These are phyloP conservation scores for Dioscorea dumetorum DNA, from an alignment of 106 monocot species.

Conservation along the genomic window DNA sequence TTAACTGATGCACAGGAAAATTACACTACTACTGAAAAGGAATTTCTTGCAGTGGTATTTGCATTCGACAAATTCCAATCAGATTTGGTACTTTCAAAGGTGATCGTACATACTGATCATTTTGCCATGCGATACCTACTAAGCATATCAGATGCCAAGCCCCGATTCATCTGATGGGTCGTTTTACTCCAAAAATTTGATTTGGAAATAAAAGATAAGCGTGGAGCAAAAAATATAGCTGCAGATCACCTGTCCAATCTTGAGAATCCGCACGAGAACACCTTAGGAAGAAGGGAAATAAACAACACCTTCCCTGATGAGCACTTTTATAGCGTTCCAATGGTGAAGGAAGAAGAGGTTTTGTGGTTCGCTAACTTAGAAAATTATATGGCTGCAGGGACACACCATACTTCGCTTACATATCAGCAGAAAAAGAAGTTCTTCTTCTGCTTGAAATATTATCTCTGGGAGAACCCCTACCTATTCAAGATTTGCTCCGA, in stretches of 20 bases:
- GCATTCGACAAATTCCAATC: background rate
- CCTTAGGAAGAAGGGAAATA: background rate
- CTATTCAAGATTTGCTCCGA: no score
- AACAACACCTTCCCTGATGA: background rate
- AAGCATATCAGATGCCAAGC: background rate
- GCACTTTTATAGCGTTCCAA: background rate
- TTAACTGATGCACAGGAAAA: background rate
- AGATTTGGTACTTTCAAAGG: background rate
- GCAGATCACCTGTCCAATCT: background rate
- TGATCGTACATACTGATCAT: background rate
- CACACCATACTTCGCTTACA: no score
- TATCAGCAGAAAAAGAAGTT: no score
- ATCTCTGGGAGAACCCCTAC: no score
- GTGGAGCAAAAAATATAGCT: background rate
- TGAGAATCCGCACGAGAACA: background rate
- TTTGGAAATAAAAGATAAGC: no score
- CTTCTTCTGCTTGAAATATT: no score
- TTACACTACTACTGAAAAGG: constrained; percentile 6
- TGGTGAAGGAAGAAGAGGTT: background rate
- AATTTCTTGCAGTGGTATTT: constrained; percentile 3
- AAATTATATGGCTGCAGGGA: background rate
- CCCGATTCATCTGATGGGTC: background rate
- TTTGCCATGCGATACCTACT: background rate
- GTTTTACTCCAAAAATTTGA: constrained; percentile 4
- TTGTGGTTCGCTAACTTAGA: background rate